phyloP scores from a whole-genome alignment of 176 grass and related monocot species.

The Musa beccarii region DNA sequence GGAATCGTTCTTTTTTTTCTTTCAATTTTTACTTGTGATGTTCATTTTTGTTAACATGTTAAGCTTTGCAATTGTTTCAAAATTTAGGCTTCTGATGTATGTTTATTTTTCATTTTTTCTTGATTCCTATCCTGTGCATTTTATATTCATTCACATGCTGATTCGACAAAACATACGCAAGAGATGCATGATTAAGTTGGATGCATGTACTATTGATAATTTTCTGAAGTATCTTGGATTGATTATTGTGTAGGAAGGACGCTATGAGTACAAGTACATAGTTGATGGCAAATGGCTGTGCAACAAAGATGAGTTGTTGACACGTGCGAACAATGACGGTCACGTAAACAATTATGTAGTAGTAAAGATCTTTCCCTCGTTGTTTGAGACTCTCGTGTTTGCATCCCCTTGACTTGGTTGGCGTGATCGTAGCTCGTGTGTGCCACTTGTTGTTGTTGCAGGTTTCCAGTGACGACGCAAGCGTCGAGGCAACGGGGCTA shows the following conservation, averaged over 20 bases:
- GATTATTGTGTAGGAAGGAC: constrained; percentile 56
- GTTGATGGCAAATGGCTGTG: constrained; percentile 69
- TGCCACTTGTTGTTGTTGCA: not conserved
- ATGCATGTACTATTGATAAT: no score
- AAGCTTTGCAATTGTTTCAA: no score
- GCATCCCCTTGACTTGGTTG: not conserved
- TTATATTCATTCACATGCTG: no score
- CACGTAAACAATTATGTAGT: constrained; percentile 93
- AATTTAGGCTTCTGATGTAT: no score
- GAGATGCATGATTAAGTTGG: no score
- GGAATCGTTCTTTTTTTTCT: no score
- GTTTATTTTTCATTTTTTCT: no score
- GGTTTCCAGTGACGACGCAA: constrained; percentile 41
- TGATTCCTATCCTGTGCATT: no score
- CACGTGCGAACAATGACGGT: constrained; percentile 52
- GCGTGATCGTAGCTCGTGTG: not conserved
- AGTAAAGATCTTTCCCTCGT: constrained; percentile 25
- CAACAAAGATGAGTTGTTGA: constrained; percentile 50
- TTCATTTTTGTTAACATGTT: no score
- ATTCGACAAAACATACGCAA: no score
- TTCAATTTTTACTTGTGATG: no score
- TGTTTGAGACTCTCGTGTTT: not conserved
- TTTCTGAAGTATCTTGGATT: no score
- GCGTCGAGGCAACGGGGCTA: constrained; percentile 39
- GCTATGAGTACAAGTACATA: constrained; percentile 62